Percentiles rank a stretch among this genome's conserved stretches.
These are phyloP conservation scores for Aspergillus olivimuriae DNA, from an alignment of 495 filamentous ascomycete genomes.

Conservation along the genomic window DNA sequence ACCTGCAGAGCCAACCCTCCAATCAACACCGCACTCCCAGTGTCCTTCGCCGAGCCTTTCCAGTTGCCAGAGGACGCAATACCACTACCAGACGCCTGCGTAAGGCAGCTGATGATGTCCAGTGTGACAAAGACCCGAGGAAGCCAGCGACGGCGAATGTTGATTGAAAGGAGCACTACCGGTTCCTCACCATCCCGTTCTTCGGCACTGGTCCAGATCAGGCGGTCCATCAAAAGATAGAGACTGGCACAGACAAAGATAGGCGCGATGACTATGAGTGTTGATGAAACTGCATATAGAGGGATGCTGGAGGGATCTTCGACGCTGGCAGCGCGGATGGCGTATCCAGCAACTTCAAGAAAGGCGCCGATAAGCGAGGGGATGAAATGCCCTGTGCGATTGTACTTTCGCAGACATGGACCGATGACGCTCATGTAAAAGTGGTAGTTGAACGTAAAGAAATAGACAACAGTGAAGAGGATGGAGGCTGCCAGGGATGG, in stretches of 20 bases:
- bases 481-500: slow-evolving; percentile 4
- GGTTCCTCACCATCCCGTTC: not conserved
- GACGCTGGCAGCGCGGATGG: slow-evolving; percentile 9
- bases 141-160: slow-evolving; percentile 15
- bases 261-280: slow-evolving; percentile 26
- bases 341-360: slow-evolving; percentile 18
- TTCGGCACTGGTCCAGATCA: slow-evolving; percentile 11
- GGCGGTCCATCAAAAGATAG: slow-evolving; percentile 25
- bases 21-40: slow-evolving; percentile 21
- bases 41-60: slow-evolving; percentile 15
- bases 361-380: slow-evolving; percentile 15
- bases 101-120: slow-evolving; percentile 27
- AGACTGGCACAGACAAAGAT: slow-evolving; percentile 27
- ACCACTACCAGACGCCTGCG: slow-evolving; percentile 26
- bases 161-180: slow-evolving; percentile 8
- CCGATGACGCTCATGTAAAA: not conserved
- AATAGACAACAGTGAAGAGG: slow-evolving; percentile 5
- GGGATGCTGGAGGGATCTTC: slow-evolving; percentile 9
- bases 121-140: slow-evolving; percentile 27
- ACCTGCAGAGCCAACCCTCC: slow-evolving; percentile 23
- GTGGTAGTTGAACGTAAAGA: slow-evolving; percentile 3
- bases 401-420: not conserved
- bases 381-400: slow-evolving; percentile 9
- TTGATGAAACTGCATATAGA: slow-evolving; percentile 20
- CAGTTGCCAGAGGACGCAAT: slow-evolving; percentile 28